A percentile compares a stretch with the other conserved stretches of the same genome.
Conservation (phyloP, 148 eudicot species). For the Spergularia bocconei region DNA sequence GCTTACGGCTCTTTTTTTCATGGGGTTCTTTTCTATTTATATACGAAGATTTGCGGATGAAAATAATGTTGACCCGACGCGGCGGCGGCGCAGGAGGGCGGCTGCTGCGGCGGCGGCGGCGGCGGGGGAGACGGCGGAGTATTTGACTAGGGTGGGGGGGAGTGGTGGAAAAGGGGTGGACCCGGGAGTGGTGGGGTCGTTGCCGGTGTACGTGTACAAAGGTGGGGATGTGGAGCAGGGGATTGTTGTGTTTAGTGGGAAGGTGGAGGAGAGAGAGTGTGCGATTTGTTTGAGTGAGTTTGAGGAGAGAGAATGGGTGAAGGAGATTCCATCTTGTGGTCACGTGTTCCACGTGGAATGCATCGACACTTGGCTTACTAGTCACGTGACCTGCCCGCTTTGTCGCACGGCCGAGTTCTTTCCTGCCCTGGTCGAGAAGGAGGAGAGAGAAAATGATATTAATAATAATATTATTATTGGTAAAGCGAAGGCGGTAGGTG, state of each 20-base stretch:
- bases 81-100: slow-evolving; percentile 18
- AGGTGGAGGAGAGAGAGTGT: slow-evolving; percentile 33
- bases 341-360: slow-evolving; percentile 47
- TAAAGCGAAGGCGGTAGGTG: background rate
- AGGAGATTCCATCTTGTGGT: slow-evolving; percentile 52
- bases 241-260: slow-evolving; percentile 8
- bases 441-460: background rate
- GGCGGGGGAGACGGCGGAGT: background rate
- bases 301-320: slow-evolving; percentile 42
- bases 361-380: slow-evolving; percentile 67
- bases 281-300: slow-evolving; percentile 51
- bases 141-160: background rate
- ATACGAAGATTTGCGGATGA: slow-evolving; percentile 52
- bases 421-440: background rate
- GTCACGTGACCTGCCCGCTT: slow-evolving; percentile 76
- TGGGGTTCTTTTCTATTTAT: slow-evolving; percentile 70
- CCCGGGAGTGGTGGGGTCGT: slow-evolving; percentile 29
- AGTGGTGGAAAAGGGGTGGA: slow-evolving; percentile 31
- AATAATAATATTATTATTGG: too few relatives aligned
- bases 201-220: slow-evolving; percentile 48
- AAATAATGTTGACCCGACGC: slow-evolving; percentile 20
- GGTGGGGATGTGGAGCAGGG: slow-evolving; percentile 34
- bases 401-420: slow-evolving; percentile 37
- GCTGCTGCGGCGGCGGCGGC: background rate
- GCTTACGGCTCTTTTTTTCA: slow-evolving; percentile 59